Conservation (phyloP, 148 eudicot species). For the Cornus kousa region DNA sequence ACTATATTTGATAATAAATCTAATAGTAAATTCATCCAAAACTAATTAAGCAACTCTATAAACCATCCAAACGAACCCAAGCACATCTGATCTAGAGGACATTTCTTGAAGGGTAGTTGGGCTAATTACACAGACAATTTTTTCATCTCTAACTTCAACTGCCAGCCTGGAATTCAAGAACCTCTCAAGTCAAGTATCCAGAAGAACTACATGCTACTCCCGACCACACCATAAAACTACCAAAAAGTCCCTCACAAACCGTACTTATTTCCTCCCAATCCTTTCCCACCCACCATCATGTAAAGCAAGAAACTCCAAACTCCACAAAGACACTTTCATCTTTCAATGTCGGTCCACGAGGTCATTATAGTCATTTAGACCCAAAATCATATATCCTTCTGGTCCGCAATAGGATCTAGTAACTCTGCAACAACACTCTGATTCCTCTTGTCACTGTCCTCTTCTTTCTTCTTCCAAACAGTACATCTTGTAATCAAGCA, state of each 20-base stretch:
- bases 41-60: no score
- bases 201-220: not conserved
- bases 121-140: not conserved
- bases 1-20: no score
- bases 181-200: not conserved
- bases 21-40: no score
- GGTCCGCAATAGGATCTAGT: not conserved
- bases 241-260: not conserved
- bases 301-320: not conserved
- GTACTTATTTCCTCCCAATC: not conserved
- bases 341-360: constrained; percentile 21
- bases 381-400: not conserved
- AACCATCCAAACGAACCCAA: no score
- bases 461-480: not conserved
- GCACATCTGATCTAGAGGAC: no score
- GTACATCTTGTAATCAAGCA: not conserved
- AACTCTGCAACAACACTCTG: not conserved
- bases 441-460: constrained; percentile 7
- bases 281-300: not conserved
- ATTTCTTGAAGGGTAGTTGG: not conserved
- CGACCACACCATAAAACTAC: not conserved
- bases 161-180: constrained; percentile 2
- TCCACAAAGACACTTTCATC: not conserved
- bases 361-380: constrained; percentile 18
- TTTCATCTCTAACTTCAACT: not conserved